Percentiles rank a stretch among this genome's conserved stretches.
These are phyloP conservation scores for Typha latifolia DNA, from an alignment of 176 grass and related monocot species.

Conservation along the genomic window DNA sequence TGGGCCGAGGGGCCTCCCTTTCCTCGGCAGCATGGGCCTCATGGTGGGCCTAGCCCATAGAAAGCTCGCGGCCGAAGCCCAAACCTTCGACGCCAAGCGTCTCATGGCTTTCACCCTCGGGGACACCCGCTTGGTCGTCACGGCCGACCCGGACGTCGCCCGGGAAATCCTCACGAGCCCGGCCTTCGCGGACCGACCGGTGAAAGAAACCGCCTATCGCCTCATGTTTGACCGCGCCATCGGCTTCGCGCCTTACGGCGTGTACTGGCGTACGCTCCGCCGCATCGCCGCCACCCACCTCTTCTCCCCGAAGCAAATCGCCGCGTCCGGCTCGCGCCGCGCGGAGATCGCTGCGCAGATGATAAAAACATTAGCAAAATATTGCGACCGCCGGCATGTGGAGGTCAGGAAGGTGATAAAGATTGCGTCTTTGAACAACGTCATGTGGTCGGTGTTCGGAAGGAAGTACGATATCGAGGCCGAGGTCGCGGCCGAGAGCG, in stretches of 20 bases:
- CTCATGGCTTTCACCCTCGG: constrained; percentile 74
- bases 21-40: constrained; percentile 56
- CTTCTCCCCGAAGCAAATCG: constrained; percentile 60
- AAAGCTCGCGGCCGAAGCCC: constrained; percentile 43
- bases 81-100: neutral
- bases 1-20: constrained; percentile 42
- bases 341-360: constrained; percentile 49
- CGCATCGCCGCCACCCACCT: constrained; percentile 53
- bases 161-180: constrained; percentile 49
- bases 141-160: constrained; percentile 55
- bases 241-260: constrained; percentile 68
- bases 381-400: neutral
- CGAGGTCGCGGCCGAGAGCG: neutral
- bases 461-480: constrained; percentile 30
- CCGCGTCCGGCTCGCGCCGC: constrained; percentile 34
- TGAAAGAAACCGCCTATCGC: constrained; percentile 68
- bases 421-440: constrained; percentile 53
- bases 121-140: constrained; percentile 49
- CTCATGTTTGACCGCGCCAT: constrained; percentile 80
- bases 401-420: constrained; percentile 40
- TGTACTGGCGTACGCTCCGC: constrained; percentile 72
- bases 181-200: constrained; percentile 56
- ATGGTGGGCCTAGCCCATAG: constrained; percentile 72
- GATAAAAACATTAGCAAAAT: constrained; percentile 13
- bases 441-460: constrained; percentile 75